Evolutionary conservation across 1,139 yeast species (phyloP), one percentile per base, ranked within the genome.

Genomic region (Magnusiomyces ingens): DNA sequence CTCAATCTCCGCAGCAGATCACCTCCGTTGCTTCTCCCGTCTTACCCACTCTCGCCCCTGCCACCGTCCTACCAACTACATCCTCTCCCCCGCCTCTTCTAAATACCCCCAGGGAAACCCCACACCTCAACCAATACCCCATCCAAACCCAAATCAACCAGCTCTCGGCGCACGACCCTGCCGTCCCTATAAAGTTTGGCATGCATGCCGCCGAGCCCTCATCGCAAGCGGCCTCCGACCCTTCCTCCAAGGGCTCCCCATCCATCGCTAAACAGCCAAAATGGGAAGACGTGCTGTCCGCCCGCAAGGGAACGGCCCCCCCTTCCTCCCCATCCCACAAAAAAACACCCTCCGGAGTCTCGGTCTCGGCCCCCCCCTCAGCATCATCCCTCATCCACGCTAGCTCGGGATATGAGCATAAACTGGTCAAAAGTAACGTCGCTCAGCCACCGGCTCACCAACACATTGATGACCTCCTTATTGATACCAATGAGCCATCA

Each of bases 151-250:
- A 49, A 26, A 54, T 54, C 38, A 54, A 54, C 42, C 50, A 54
- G 46, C 46, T 54, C 4, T 42, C 43, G 11, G 13, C 45, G 12
- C 44, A 46, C 37, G 47, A 51, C 17, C 43, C 45, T n/a, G 13
- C 19, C 36, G 29, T 46, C 36, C 50, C 61, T 32, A 54, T 58
- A 29, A 51, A 52, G 43, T 59, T 59, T 51, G 62, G 62, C 6
- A 57, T 54, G 51, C 62, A 59, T 51, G 26, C 36, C 15, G 29
- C 4, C 32, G 35, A 19, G 21, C 35, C 35, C 11, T 43, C 45
- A 21, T 43, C 35, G 12, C 15, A 26, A 43, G 11, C 13, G 4
- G 6, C 44, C 8, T 21, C 35, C 3, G 35, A 10, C 4, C 3
- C 45, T 22, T 21, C 45, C 6, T 43, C 45, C 2, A n/a, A 22